Base-by-base conservation (phyloP, 1,284 basidiomycete genomes). In the Malassezia globosa region DNA sequence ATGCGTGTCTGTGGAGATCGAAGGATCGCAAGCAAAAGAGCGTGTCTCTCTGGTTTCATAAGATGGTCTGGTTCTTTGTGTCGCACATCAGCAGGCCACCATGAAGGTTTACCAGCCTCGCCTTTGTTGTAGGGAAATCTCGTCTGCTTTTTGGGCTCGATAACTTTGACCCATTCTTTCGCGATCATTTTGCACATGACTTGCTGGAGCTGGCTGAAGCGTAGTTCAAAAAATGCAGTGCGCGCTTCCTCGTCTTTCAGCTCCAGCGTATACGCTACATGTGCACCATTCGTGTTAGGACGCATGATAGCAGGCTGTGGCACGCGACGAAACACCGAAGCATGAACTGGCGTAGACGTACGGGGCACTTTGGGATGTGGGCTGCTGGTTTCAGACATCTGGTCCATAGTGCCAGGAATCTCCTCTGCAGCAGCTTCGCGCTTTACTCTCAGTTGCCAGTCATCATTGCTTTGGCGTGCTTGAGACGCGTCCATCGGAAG, bases 51-150 rank as follows among this genome's bases (percentile, higher is more conserved):
- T 63, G 63, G 50, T 50, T 59, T 60, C 65, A 72, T 69, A 7
- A 79, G 63, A 45, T 78, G 77, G 54, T 79, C 77, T 0, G 77
- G 77, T 58, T 78, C 77, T 38, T 74, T 73, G 63, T 78, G 77
- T 7, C 74, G 66, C 7, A 78, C 72, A 14, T 70, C 72, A 7
- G 56, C 58, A 5, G 77, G 77, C 77, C 77, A 79, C 77, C 77
- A 79, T 11, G 61, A 60, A 0, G 77, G 77, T 52, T 73, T 74
- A 11, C 72, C 62, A 33, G 73, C 73, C 42, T 78, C 76, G 19
- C 77, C 77, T 49, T 74, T 73, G 64, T 77, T 76, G 70, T 79
- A 78, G 3, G 76, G 77, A 57, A 65, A 66, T 0, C 58, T 75
- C 36, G 74, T 75, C 64, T 77, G 75, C 64, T 78, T 78, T 62